These are phyloP conservation scores for Colletotrichum spinosum DNA, from an alignment of 2,329 filamentous ascomycete genomes.

Conservation along the genomic window DNA sequence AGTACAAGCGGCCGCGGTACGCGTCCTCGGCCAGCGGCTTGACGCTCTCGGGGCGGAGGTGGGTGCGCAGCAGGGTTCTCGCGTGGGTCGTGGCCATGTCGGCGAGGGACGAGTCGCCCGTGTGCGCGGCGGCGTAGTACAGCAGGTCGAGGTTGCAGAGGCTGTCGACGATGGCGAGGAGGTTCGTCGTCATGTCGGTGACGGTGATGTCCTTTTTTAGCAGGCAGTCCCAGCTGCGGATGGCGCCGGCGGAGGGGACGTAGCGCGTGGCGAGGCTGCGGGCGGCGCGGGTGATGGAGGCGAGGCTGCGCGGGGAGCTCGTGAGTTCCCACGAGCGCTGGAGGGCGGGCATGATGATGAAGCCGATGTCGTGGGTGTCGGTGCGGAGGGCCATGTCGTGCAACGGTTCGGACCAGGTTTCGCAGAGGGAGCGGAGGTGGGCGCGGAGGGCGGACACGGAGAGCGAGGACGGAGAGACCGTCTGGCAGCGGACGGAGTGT, in stretches of 20 bases:
- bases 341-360: constrained; percentile 62
- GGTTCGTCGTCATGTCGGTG: constrained; percentile 44
- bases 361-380: constrained; percentile 66
- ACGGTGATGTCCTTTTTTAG: constrained; percentile 45
- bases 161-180: constrained; percentile 55
- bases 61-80: constrained; percentile 49
- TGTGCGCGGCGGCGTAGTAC: constrained; percentile 51
- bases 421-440: constrained; percentile 40
- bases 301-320: constrained; percentile 50
- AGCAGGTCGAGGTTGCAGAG: constrained; percentile 55
- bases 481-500: neutral
- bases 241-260: constrained; percentile 53
- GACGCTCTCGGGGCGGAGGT: constrained; percentile 49
- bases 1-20: constrained; percentile 44
- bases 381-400: constrained; percentile 54
- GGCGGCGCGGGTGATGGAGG: constrained; percentile 56
- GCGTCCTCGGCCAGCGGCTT: constrained; percentile 7
- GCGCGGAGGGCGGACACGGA: neutral
- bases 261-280: constrained; percentile 56
- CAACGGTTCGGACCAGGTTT: constrained; percentile 48
- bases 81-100: constrained; percentile 55
- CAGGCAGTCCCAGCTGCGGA: constrained; percentile 61
- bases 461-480: neutral
- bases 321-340: constrained; percentile 60
- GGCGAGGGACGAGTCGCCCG: constrained; percentile 42